phyloP scores from a whole-genome alignment of 2,329 filamentous ascomycete genomes.

The Teratosphaeria gauchensis region DNA sequence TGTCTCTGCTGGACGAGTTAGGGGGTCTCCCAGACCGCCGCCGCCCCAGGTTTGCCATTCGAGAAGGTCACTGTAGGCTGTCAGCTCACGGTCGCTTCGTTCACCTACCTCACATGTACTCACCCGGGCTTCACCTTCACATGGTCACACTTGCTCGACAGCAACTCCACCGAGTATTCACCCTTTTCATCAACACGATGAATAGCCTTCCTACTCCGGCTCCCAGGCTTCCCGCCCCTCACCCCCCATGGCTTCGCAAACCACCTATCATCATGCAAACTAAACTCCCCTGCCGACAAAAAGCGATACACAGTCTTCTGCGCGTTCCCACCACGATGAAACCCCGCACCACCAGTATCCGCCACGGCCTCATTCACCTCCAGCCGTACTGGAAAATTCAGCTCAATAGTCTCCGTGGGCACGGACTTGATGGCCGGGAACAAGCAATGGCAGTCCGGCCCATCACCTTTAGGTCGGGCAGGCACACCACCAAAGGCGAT shows the following conservation, averaged over 20 bases:
- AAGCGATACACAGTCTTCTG: conserved; percentile 17
- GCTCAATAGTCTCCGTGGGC: conserved; percentile 18
- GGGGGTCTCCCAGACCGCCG: conserved; percentile 14
- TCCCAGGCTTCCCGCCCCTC: conserved; percentile 15
- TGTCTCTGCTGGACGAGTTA: conserved; percentile 14
- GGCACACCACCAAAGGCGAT: conserved; percentile 19
- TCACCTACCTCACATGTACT: background rate
- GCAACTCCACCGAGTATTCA: conserved; percentile 5
- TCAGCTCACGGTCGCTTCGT: background rate
- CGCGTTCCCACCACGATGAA: conserved; percentile 16
- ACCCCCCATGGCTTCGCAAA: conserved; percentile 19
- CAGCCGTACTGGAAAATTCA: conserved; percentile 18
- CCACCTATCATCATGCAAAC: conserved; percentile 18
- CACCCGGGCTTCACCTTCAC: conserved; percentile 17
- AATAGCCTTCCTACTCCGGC: conserved; percentile 14
- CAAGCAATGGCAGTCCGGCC: conserved; percentile 19
- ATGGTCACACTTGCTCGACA: conserved; percentile 16
- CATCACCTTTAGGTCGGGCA: conserved; percentile 17
- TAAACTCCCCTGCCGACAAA: conserved; percentile 17
- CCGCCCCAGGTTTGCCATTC: conserved; percentile 20
- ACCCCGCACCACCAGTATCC: conserved; percentile 16
- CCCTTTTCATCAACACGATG: conserved; percentile 10
- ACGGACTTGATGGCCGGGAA: conserved; percentile 20
- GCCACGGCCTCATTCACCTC: conserved; percentile 20
- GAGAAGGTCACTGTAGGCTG: conserved; percentile 9